Evolutionary conservation across 495 filamentous ascomycete species (phyloP).

Genomic region (Lentithecium fluviatile): DNA sequence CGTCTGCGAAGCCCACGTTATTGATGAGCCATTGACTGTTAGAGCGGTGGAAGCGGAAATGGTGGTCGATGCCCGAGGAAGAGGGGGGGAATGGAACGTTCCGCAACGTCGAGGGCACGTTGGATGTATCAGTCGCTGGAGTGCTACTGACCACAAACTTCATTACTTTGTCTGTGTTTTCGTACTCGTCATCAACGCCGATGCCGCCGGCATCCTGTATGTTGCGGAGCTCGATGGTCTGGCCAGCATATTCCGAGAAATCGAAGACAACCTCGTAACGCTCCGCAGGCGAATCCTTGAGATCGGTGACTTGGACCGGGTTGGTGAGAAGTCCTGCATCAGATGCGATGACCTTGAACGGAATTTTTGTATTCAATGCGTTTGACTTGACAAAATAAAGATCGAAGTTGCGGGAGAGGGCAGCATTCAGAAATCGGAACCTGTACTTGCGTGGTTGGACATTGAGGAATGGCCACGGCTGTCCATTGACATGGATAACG

Average conservation of each 20-base stretch:
- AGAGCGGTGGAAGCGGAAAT: constrained; percentile 50
- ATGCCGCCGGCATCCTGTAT: constrained; percentile 36
- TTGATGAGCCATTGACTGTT: constrained; percentile 53
- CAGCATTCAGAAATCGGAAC: constrained; percentile 53
- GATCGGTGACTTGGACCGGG: constrained; percentile 39
- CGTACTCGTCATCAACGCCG: constrained; percentile 48
- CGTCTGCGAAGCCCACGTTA: constrained; percentile 50
- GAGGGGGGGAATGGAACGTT: constrained; percentile 40
- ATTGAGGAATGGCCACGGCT: constrained; percentile 54
- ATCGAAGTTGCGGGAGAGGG: constrained; percentile 51
- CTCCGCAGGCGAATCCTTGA: constrained; percentile 53
- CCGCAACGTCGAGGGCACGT: constrained; percentile 39
- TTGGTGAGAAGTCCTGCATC: constrained; percentile 50
- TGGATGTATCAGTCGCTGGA: constrained; percentile 43
- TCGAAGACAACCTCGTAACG: constrained; percentile 58
- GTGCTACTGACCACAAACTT: constrained; percentile 50
- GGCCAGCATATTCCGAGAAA: constrained; percentile 49
- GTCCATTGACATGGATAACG: constrained; percentile 56
- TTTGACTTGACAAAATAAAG: constrained; percentile 46
- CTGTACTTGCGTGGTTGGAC: constrained; percentile 60
- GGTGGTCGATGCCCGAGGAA: constrained; percentile 42
- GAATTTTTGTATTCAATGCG: constrained; percentile 38
- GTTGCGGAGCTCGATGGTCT: constrained; percentile 52
- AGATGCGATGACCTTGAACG: constrained; percentile 55
- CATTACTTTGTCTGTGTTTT: constrained; percentile 53